phyloP scores from a whole-genome alignment of 257 asterid species.

The Capsicum rhomboideum region DNA sequence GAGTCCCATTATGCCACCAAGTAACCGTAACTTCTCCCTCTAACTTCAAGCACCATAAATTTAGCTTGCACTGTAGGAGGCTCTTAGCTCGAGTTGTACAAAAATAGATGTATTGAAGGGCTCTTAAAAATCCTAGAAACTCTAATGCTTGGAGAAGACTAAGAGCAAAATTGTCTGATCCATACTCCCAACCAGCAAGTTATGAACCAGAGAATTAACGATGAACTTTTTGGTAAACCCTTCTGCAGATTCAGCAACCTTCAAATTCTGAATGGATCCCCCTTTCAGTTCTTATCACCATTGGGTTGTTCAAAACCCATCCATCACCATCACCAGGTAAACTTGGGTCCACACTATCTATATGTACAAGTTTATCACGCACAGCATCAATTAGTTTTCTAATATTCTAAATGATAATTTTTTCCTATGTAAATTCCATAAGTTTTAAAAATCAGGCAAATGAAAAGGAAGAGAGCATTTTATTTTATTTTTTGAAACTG shows the following conservation, averaged over 20 bases:
- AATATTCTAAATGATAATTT: background rate
- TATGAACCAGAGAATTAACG: background rate
- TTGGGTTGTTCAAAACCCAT: slow-evolving; percentile 75
- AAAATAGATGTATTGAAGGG: too few relatives aligned
- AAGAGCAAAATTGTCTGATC: background rate
- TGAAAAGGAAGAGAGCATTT: background rate
- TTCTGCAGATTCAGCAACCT: slow-evolving; percentile 72
- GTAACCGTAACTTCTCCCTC: too few relatives aligned
- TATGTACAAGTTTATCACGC: slow-evolving; percentile 44
- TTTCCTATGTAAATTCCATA: background rate
- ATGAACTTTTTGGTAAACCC: slow-evolving; percentile 49
- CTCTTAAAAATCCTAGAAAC: too few relatives aligned
- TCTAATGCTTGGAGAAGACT: background rate
- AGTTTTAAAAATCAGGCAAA: background rate
- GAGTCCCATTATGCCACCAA: too few relatives aligned
- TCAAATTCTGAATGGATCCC: slow-evolving; percentile 81
- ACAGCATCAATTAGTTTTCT: slow-evolving; percentile 35
- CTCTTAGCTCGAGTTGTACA: too few relatives aligned
- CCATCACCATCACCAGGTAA: slow-evolving; percentile 54
- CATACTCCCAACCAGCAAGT: background rate
- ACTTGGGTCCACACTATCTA: slow-evolving; percentile 28
- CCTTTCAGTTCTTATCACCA: slow-evolving; percentile 87
- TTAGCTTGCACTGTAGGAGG: too few relatives aligned
- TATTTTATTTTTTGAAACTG: background rate
- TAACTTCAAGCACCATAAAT: too few relatives aligned